These are phyloP conservation scores for Cryptosporidium ubiquitum DNA, from an alignment of 169 alveolate genomes.

Conservation along the genomic window DNA sequence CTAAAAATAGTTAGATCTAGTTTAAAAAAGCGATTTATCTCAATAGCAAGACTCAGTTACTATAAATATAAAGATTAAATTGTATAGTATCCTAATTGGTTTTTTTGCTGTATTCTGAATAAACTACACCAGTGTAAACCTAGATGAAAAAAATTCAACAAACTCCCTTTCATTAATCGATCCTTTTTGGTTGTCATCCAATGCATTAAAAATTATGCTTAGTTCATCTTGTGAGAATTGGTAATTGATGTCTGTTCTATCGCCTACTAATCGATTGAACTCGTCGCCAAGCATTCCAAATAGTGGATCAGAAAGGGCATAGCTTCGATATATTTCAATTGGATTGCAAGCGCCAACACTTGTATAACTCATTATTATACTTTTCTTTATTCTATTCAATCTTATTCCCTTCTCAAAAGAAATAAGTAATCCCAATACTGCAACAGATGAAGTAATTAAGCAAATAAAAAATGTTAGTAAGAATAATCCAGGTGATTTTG, in stretches of 20 bases:
- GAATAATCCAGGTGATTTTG: constrained; percentile 28
- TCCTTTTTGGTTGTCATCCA: constrained; percentile 90
- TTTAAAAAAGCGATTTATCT: not conserved
- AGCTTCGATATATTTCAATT: constrained; percentile 84
- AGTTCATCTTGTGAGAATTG: constrained; percentile 88
- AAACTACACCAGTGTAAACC: constrained; percentile 17
- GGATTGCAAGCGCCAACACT: constrained; percentile 43
- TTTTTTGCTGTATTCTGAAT: no score
- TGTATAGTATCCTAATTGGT: not conserved
- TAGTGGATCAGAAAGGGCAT: constrained; percentile 89
- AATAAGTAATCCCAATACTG: constrained; percentile 34
- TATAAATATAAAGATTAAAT: not conserved
- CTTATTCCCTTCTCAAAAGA: constrained; percentile 54
- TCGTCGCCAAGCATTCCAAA: constrained; percentile 90
- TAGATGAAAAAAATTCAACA: constrained; percentile 55
- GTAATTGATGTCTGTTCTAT: constrained; percentile 85
- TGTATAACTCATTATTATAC: constrained; percentile 35
- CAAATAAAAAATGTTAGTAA: constrained; percentile 35
- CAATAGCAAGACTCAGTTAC: not conserved
- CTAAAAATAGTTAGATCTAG: not conserved
- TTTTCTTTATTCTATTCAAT: constrained; percentile 35
- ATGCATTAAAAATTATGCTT: constrained; percentile 87
- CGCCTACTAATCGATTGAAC: constrained; percentile 88
- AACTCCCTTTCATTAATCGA: constrained; percentile 91
- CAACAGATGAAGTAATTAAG: constrained; percentile 8